Base-by-base conservation (phyloP, 139 green algal species). In the Mesotaenium endlicherianum region DNA sequence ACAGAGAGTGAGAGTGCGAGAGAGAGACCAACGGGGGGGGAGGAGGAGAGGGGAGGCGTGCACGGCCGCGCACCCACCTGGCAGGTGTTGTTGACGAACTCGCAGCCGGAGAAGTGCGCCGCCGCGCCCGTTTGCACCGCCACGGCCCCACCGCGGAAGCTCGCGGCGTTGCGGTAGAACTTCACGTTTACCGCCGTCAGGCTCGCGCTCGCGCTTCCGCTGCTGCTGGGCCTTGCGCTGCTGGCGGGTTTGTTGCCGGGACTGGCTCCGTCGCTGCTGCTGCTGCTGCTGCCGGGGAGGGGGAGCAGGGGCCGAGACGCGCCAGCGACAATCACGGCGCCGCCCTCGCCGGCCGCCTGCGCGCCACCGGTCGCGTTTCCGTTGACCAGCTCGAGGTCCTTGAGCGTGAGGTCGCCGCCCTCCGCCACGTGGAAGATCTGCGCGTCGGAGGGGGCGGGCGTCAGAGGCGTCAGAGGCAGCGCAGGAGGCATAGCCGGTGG, bases 131-230 rank as follows among this genome's bases (percentile, higher is more conserved):
- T 36, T 38, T 72, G 60, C 11, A 72, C 60, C 5, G 60, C 41
- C 41, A 72, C 43, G 6, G 60, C 60, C 43, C 60, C 60, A 47
- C 60, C 60, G 8, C 11, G 41, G 11, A 72, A 72, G 8, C 5
- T 14, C 8, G 60, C 60, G 41, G 6, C 11, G 60, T 72, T 72
- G 6, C 11, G 8, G 43, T 36, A 72, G 60, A 72, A 72, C 43
- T 72, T 72, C 8, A 72, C 60, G 11, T 72, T 72, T 72, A 14
- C 60, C 17, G 60, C 60, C 43, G 60, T 72, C 6, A 72, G 11
- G 11, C 43, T 47, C 8, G 60, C 60, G 41, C 60, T 38, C n/a
- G n/a, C n/a, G n/a, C n/a, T n/a, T n/a, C n/a, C n/a, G n/a, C n/a
- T n/a, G n/a, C n/a, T n/a, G n/a, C n/a, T n/a, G n/a, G n/a, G n/a